A percentile compares a stretch with the other conserved stretches of the same genome.
phyloP scores from a whole-genome alignment of 805 yeast species.

The Candida alai region DNA sequence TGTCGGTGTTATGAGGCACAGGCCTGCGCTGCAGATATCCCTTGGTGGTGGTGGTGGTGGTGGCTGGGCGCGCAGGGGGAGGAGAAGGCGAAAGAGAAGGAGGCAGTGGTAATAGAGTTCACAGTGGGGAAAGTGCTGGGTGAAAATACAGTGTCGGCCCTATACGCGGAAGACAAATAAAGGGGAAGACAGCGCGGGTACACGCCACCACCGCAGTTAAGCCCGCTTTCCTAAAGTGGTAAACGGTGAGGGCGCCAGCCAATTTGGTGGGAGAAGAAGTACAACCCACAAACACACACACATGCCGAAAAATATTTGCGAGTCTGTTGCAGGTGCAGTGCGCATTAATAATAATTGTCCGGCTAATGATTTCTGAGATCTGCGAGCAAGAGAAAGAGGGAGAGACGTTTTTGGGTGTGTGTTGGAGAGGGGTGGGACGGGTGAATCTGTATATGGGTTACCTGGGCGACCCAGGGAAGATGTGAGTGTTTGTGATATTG shows the following conservation, averaged over 20 bases:
- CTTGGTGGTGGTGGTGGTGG: not conserved
- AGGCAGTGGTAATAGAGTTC: not conserved
- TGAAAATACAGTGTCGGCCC: not conserved
- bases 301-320: slow-evolving; percentile 1
- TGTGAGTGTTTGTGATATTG: too few relatives aligned
- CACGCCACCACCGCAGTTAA: too few relatives aligned
- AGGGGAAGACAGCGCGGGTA: too few relatives aligned
- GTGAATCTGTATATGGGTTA: too few relatives aligned
- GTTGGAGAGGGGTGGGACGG: too few relatives aligned
- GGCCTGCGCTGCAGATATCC: not conserved
- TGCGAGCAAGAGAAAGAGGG: too few relatives aligned
- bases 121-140: not conserved
- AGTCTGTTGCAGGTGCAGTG: slow-evolving; percentile 3
- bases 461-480: too few relatives aligned
- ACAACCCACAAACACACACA: not conserved
- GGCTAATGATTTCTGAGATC: too few relatives aligned
- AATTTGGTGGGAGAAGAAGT: not conserved
- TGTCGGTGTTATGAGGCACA: not conserved
- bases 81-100: not conserved
- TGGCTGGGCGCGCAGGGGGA: not conserved
- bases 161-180: too few relatives aligned
- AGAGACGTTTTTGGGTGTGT: too few relatives aligned
- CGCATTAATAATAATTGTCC: too few relatives aligned
- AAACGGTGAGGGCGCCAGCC: not conserved
- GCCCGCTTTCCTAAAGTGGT: not conserved